Conservation (phyloP, 2,329 filamentous ascomycete genomes). For the Fusarium pininemorale region DNA sequence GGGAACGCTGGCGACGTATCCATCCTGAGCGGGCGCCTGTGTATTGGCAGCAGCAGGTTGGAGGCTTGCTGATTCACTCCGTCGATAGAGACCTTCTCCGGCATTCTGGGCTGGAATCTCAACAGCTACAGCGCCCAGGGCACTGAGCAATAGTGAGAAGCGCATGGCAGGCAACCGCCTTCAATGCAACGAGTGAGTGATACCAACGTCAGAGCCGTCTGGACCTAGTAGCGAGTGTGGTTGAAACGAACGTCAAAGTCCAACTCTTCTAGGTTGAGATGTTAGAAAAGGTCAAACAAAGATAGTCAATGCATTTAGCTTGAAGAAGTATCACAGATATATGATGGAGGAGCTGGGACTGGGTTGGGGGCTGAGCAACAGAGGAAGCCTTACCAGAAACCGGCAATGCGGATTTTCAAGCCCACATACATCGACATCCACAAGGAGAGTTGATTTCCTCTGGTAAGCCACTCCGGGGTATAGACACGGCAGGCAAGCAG, state of each 20-base stretch:
- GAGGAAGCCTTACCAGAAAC: slow-evolving; percentile 34
- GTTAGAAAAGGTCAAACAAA: slow-evolving; percentile 12
- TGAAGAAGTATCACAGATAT: slow-evolving; percentile 28
- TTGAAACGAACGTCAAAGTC: slow-evolving; percentile 21
- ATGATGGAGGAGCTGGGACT: slow-evolving; percentile 24
- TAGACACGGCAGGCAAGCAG: slow-evolving; percentile 12
- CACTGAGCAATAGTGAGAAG: slow-evolving; percentile 30
- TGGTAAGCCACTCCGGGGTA: slow-evolving; percentile 27
- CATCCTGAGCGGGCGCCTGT: background rate
- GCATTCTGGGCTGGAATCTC: slow-evolving; percentile 21
- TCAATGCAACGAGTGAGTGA: slow-evolving; percentile 16
- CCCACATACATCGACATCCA: slow-evolving; percentile 21
- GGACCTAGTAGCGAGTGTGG: slow-evolving; percentile 28
- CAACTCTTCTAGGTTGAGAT: slow-evolving; percentile 4
- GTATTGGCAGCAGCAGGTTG: slow-evolving; percentile 1
- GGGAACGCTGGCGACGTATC: slow-evolving; percentile 6
- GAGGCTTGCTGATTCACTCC: slow-evolving; percentile 11
- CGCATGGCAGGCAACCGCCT: slow-evolving; percentile 32
- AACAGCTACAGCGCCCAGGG: slow-evolving; percentile 32
- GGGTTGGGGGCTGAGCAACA: slow-evolving; percentile 37
- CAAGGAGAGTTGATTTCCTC: slow-evolving; percentile 26
- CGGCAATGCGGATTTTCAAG: slow-evolving; percentile 7
- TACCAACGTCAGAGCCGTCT: slow-evolving; percentile 5
- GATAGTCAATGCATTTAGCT: slow-evolving; percentile 1
- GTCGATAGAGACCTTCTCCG: slow-evolving; percentile 2